Evolutionary conservation across 177 flowering plant species (phyloP).

Genomic region (Vitis hybrid): DNA sequence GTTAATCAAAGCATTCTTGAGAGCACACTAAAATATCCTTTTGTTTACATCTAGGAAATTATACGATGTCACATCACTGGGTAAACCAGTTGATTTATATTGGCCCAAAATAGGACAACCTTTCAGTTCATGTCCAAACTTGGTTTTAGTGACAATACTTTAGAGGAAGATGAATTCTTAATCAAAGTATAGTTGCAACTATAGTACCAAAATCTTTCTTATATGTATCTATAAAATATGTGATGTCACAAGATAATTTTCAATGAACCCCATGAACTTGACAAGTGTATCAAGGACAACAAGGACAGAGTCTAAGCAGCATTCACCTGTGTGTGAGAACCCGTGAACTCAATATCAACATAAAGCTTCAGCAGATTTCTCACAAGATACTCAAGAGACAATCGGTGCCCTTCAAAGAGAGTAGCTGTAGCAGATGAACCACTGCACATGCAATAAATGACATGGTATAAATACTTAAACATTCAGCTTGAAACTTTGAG

Average conservation of each 20-base stretch:
- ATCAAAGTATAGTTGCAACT: neutral
- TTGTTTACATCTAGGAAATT: no score
- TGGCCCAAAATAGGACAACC: no score
- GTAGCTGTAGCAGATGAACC: conserved; percentile 70
- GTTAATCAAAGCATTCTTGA: no score
- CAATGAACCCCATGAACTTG: no score
- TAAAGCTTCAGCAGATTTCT: conserved; percentile 94
- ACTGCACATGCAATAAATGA: conserved; percentile 45
- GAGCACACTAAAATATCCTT: no score
- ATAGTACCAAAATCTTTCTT: neutral
- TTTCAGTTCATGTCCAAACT: no score
- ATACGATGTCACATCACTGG: no score
- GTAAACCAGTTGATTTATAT: no score
- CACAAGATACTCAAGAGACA: conserved; percentile 85
- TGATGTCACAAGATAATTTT: neutral
- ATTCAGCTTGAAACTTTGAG: neutral
- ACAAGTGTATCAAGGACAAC: neutral
- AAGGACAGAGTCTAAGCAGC: neutral
- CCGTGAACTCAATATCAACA: conserved; percentile 99
- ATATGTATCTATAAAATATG: neutral
- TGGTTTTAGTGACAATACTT: no score
- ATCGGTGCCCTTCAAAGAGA: conserved; percentile 88
- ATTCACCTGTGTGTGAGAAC: conserved; percentile 96
- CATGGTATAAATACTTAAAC: neutral
- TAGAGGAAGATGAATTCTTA: neutral